Base-by-base conservation (phyloP, 495 filamentous ascomycete species). In the Hapsidospora chrysogenum region DNA sequence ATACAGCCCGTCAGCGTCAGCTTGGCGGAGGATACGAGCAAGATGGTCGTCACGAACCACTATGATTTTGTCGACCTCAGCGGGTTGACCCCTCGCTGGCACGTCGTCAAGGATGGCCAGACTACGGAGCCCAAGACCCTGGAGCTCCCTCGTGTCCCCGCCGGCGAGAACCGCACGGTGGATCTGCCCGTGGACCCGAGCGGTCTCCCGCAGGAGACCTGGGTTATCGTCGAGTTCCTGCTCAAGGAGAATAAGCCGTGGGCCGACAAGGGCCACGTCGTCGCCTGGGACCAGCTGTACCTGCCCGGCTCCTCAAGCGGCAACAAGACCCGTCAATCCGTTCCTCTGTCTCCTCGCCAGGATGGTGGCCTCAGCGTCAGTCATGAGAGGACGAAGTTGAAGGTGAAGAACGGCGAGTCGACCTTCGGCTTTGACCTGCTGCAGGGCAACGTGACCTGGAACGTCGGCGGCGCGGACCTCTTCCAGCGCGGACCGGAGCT, bases 41-140 rank as follows among this genome's bases (percentile, higher is more conserved):
- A 46, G 27, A 26, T 57, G 14, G 32, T 42, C 0, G 38, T 76
- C 6, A 39, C 61, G 8, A 76, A 74, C 33, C 45, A 52, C 7
- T 63, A 68, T 43, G 59, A 75, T 44, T 76, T 75, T 46, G 31
- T 56, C 22, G 56, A 43, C 0, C 45, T 76, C 9, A 56, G 62
- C 3, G 60, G 68, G 42, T 43, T 74, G 3, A 21, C 13, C 9
- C 46, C 46, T 1, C 37, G 19, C 1, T 53, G 41, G 25, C 44
- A 39, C 1, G 13, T 53, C 0, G 48, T 51, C 5, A 9, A 29
- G 1, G 35, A 47, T 17, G 29, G 37, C 2, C 43, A 41, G 1
- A 34, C 23, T 6, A 26, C 23, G 23, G 23, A 6, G 23, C 23
- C 23, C 11, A 6, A 26, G 23, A 11, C 6, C 11, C 23, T 26